Percentiles rank a stretch among this genome's conserved stretches.
Evolutionary conservation across 2,329 filamentous ascomycete species (phyloP).

Genomic region (Mollisiaceae sp.): DNA sequence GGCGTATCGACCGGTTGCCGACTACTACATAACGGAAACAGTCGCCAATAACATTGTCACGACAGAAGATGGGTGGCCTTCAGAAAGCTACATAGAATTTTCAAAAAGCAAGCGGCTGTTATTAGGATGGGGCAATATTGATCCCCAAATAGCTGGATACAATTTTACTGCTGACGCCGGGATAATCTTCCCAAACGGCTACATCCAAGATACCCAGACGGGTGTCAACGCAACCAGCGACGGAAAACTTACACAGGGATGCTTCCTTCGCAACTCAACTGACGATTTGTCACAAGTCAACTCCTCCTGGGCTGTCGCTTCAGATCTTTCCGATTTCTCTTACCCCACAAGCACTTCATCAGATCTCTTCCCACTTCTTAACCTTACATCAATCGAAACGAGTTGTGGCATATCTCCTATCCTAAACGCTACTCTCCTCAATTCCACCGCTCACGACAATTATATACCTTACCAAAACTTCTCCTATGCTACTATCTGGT

Average conservation of each 20-base stretch:
- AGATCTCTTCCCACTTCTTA: constrained; percentile 43
- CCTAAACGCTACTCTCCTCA: constrained; percentile 60
- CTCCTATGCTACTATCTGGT: constrained; percentile 57
- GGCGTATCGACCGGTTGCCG: constrained; percentile 51
- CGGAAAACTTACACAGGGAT: constrained; percentile 55
- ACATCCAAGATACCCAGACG: constrained; percentile 47
- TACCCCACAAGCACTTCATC: constrained; percentile 35
- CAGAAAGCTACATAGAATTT: constrained; percentile 62
- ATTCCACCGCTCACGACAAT: constrained; percentile 54
- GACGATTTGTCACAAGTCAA: constrained; percentile 50
- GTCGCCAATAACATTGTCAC: constrained; percentile 43
- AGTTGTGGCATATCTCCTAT: constrained; percentile 65
- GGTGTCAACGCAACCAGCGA: constrained; percentile 44
- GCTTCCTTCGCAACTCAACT: constrained; percentile 54
- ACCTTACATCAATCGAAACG: constrained; percentile 48
- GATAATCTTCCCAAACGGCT: constrained; percentile 55
- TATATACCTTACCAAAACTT: constrained; percentile 55
- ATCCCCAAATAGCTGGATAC: constrained; percentile 61
- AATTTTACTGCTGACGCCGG: constrained; percentile 56
- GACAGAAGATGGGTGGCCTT: constrained; percentile 67
- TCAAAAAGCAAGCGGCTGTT: constrained; percentile 58
- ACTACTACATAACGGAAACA: constrained; percentile 54
- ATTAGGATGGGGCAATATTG: constrained; percentile 59
- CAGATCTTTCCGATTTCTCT: constrained; percentile 39
- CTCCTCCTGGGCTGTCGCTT: constrained; percentile 57